phyloP scores from a whole-genome alignment of 2,329 filamentous ascomycete species.

The Amauroascus niger region DNA sequence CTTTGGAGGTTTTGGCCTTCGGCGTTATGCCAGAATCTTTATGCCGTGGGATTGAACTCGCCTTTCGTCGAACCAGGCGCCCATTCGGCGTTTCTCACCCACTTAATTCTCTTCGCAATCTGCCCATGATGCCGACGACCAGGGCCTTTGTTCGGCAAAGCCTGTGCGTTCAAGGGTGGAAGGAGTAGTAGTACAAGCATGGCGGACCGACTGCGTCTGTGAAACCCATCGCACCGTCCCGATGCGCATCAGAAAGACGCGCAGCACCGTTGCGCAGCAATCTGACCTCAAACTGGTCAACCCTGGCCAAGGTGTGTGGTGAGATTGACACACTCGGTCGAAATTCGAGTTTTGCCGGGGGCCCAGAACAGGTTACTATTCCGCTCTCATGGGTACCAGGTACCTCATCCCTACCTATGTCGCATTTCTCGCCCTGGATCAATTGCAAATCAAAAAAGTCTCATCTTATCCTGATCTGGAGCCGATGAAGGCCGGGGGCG shows the following conservation, averaged over 20 bases:
- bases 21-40: not conserved
- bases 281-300: not conserved
- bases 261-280: not conserved
- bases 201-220: not conserved
- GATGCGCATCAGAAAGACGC: not conserved
- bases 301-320: not conserved
- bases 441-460: conserved; percentile 2
- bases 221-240: not conserved
- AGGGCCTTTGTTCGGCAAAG: not conserved
- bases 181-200: not conserved
- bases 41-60: not conserved
- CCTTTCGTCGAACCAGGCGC: not conserved
- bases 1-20: conserved; percentile 1
- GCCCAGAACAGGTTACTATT: not conserved
- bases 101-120: not conserved
- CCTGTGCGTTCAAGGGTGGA: not conserved
- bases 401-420: conserved; percentile 7
- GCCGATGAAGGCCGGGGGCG: conserved; percentile 1
- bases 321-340: not conserved
- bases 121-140: not conserved
- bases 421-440: not conserved
- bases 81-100: conserved; percentile 4
- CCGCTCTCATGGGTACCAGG: conserved; percentile 6
- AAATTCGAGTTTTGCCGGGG: not conserved
- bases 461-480: not conserved